Evolutionary conservation across 129 eudicot species (phyloP).

Genomic region (Calendula officinalis): DNA sequence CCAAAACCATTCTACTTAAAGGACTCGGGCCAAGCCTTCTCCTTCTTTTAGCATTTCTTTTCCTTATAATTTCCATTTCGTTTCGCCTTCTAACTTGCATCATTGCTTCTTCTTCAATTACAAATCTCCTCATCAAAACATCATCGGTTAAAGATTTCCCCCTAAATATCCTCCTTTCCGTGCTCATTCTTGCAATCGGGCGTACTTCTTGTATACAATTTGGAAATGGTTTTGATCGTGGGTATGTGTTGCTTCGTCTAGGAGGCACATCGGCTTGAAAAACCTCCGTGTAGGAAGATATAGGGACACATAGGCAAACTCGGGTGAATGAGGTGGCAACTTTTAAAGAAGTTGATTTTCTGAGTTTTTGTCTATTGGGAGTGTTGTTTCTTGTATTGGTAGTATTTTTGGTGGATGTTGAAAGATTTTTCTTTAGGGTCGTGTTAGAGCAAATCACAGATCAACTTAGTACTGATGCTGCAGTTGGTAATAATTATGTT

Average conservation of each 20-base stretch:
- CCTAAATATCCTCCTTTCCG: constrained; percentile 68
- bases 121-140: constrained; percentile 89
- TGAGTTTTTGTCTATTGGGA: constrained; percentile 49
- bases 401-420: constrained; percentile 41
- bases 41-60: constrained; percentile 73
- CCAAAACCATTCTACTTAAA: constrained; percentile 81
- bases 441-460: no score
- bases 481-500: no score
- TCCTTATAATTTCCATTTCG: constrained; percentile 88
- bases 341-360: constrained; percentile 64
- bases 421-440: constrained; percentile 53
- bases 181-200: constrained; percentile 57
- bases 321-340: constrained; percentile 80
- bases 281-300: constrained; percentile 84
- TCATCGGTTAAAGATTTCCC: constrained; percentile 90
- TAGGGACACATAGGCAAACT: constrained; percentile 88
- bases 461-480: no score
- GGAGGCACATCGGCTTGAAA: constrained; percentile 78
- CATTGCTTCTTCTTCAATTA: constrained; percentile 92
- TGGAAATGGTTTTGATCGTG: constrained; percentile 65
- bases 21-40: constrained; percentile 93
- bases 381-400: constrained; percentile 33
- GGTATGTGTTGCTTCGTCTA: constrained; percentile 83
- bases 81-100: constrained; percentile 87
- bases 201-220: constrained; percentile 40